These are phyloP conservation scores for Selaginella moellendorffii DNA, from an alignment of 75 land plant genomes.

Conservation along the genomic window DNA sequence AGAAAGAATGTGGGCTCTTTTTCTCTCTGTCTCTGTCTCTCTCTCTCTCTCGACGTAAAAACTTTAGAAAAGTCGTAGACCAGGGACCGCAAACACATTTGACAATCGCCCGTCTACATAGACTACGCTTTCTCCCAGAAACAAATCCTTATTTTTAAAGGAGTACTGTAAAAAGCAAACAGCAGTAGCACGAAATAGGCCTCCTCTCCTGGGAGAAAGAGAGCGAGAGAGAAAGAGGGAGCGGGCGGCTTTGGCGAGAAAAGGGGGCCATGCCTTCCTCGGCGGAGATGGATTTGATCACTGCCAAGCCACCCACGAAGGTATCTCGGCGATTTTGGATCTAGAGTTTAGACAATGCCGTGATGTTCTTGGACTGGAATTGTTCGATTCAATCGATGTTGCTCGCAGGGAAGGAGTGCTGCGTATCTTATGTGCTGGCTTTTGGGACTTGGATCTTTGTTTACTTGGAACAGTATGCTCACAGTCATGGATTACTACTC, in stretches of 20 bases:
- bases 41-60: no score
- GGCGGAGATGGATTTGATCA: not conserved
- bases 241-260: no score
- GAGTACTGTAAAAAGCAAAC: not conserved
- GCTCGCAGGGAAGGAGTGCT: not conserved
- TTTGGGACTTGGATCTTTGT: not conserved
- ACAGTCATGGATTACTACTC: constrained; percentile 5
- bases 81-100: no score
- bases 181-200: not conserved
- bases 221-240: no score
- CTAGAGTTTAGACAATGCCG: not conserved
- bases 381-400: not conserved
- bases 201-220: no score
- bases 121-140: not conserved
- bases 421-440: constrained; percentile 9
- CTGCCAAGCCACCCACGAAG: not conserved
- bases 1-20: no score
- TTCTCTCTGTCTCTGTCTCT: no score
- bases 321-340: not conserved
- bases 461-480: constrained; percentile 9
- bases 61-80: no score
- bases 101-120: not conserved
- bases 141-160: not conserved
- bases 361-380: not conserved
- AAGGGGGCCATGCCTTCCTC: not conserved